Percentiles rank a stretch among this genome's conserved stretches.
phyloP scores from a whole-genome alignment of 768 basidiomycete species.

The Xerocomus brunneocitrinus region DNA sequence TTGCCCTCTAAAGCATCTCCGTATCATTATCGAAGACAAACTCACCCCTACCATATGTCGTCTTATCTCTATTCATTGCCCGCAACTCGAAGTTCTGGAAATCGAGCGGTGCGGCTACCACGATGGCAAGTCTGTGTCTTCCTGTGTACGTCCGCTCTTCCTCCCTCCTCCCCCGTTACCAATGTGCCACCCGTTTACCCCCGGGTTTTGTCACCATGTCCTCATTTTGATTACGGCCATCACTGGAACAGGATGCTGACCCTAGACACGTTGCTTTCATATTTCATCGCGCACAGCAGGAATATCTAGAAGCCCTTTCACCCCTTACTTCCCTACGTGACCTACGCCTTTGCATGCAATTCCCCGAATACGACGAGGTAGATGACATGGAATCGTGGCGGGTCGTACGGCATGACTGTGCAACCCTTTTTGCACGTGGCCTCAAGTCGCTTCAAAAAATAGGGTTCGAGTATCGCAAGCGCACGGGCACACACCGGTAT shows the following conservation, averaged over 20 bases:
- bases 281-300: conserved; percentile 28
- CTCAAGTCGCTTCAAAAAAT: conserved; percentile 31
- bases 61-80: conserved; percentile 27
- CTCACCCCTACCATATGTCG: conserved; percentile 30
- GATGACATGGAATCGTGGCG: conserved; percentile 33
- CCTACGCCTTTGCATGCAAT: conserved; percentile 34
- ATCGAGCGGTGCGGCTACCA: conserved; percentile 36
- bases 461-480: conserved; percentile 35
- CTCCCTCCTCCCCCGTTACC: conserved; percentile 11
- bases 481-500: conserved; percentile 33
- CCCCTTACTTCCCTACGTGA: conserved; percentile 26
- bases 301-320: conserved; percentile 31
- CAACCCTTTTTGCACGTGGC: conserved; percentile 26
- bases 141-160: conserved; percentile 29
- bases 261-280: conserved; percentile 27
- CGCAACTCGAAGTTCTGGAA: conserved; percentile 30
- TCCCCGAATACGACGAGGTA: conserved; percentile 32
- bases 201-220: conserved; percentile 11
- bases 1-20: conserved; percentile 32
- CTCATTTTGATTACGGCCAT: conserved; percentile 21
- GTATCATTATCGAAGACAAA: conserved; percentile 35
- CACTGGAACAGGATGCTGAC: conserved; percentile 27
- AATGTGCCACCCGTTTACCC: conserved; percentile 9
- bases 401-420: conserved; percentile 25
- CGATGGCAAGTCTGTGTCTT: conserved; percentile 34